phyloP scores from a whole-genome alignment of 148 eudicot genomes.

The Rhododendron kiyosumense region DNA sequence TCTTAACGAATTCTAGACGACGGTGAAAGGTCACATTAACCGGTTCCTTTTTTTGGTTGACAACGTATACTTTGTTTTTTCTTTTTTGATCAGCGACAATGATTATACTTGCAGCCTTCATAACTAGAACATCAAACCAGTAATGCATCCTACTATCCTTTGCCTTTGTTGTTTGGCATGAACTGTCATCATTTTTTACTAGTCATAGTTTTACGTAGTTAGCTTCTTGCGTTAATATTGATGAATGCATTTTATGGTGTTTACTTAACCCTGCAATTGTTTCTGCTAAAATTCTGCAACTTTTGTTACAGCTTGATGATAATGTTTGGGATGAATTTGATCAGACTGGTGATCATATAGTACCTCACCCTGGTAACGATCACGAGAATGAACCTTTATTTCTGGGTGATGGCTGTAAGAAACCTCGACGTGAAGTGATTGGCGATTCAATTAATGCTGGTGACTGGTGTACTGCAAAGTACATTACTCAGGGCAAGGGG shows the following conservation, averaged over 20 bases:
- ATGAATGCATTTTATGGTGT: constrained; percentile 6
- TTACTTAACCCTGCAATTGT: constrained; percentile 8
- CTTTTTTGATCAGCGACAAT: background rate
- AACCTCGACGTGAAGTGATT: constrained; percentile 31
- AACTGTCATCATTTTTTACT: background rate
- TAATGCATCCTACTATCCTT: background rate
- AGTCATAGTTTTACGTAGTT: background rate
- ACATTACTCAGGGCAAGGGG: constrained; percentile 28
- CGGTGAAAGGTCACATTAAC: background rate
- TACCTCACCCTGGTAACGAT: constrained; percentile 43
- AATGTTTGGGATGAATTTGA: constrained; percentile 65
- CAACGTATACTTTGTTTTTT: background rate
- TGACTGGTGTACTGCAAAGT: constrained; percentile 20
- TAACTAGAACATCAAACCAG: background rate
- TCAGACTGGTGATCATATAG: constrained; percentile 70
- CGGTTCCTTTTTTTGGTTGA: background rate
- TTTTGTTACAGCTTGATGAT: constrained; percentile 74
- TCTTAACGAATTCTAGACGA: background rate
- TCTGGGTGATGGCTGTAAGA: constrained; percentile 35
- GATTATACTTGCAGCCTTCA: background rate
- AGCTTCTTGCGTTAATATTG: background rate
- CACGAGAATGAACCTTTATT: constrained; percentile 22
- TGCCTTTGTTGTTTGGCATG: background rate
- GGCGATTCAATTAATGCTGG: constrained; percentile 28
- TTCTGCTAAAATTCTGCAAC: constrained; percentile 26